Percentiles rank a stretch among this genome's conserved stretches.
phyloP scores from a whole-genome alignment of 345 rosid genomes.

The Passiflora organensis region DNA sequence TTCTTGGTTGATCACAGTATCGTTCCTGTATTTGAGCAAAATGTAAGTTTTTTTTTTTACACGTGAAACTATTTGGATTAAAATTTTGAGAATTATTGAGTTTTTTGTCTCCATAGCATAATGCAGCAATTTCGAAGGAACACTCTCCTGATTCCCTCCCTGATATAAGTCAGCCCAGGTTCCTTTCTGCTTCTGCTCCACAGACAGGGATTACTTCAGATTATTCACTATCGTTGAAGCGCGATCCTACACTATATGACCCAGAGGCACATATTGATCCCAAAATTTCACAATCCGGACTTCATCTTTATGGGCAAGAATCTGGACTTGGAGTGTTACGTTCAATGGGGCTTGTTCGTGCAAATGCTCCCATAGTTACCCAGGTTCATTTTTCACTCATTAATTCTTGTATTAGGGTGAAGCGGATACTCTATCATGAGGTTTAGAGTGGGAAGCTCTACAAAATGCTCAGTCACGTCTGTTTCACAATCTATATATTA shows the following conservation, averaged over 20 bases:
- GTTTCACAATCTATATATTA: no score
- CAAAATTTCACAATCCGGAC: slow-evolving; percentile 20
- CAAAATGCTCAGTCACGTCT: no score
- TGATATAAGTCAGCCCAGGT: slow-evolving; percentile 19
- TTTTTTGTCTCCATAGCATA: slow-evolving; percentile 17
- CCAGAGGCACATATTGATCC: slow-evolving; percentile 23
- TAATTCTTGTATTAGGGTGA: background rate
- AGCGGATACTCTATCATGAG: background rate
- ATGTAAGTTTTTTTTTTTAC: slow-evolving; percentile 21
- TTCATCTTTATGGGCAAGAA: slow-evolving; percentile 25
- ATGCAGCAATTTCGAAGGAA: slow-evolving; percentile 28
- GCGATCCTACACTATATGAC: slow-evolving; percentile 35
- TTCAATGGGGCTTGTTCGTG: slow-evolving; percentile 23
- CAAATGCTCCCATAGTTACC: slow-evolving; percentile 31
- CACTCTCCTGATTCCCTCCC: slow-evolving; percentile 19
- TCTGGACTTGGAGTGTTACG: slow-evolving; percentile 24
- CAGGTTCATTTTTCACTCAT: slow-evolving; percentile 26
- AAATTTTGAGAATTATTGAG: background rate
- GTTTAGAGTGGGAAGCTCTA: background rate
- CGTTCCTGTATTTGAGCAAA: slow-evolving; percentile 36
- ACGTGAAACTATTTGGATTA: background rate
- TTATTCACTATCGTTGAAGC: slow-evolving; percentile 34
- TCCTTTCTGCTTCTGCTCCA: slow-evolving; percentile 19
- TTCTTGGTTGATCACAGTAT: slow-evolving; percentile 34
- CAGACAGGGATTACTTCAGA: slow-evolving; percentile 23